These are phyloP conservation scores for Prunus dulcis DNA, from an alignment of 306 rosid species.

Conservation along the genomic window DNA sequence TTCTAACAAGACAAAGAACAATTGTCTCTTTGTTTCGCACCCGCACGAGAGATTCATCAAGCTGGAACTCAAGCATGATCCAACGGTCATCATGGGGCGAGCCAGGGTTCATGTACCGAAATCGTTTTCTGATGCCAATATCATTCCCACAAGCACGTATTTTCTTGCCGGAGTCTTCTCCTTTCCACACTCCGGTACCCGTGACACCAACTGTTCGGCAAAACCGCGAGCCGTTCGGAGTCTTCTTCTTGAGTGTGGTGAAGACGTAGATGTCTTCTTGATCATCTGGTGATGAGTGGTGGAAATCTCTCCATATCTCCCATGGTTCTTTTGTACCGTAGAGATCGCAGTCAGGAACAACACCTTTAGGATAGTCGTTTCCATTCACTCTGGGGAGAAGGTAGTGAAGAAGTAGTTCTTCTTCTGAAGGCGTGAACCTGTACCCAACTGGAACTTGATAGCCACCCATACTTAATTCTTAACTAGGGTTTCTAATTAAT, in stretches of 20 bases:
- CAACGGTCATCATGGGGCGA: neutral
- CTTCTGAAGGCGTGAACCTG: neutral
- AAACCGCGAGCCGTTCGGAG: neutral
- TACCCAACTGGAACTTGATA: neutral
- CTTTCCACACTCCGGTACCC: neutral
- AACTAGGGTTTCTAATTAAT: no score
- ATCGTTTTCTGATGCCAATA: neutral
- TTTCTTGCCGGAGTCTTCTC: neutral
- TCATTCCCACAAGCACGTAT: neutral
- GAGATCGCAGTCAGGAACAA: neutral
- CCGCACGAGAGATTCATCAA: neutral
- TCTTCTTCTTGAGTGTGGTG: neutral
- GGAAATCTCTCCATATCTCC: neutral
- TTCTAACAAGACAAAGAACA: neutral
- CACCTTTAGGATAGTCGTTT: neutral
- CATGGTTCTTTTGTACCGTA: neutral
- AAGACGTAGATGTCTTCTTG: neutral
- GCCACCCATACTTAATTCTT: neutral
- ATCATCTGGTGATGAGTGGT: neutral
- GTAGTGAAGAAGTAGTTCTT: constrained; percentile 8
- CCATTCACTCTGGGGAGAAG: neutral
- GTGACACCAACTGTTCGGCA: neutral
- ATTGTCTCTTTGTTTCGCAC: neutral
- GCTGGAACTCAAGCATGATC: neutral
- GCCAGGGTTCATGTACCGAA: neutral